Evolutionary conservation across 257 asterid genomes (phyloP).

Genomic region (Solanum arcanum): DNA sequence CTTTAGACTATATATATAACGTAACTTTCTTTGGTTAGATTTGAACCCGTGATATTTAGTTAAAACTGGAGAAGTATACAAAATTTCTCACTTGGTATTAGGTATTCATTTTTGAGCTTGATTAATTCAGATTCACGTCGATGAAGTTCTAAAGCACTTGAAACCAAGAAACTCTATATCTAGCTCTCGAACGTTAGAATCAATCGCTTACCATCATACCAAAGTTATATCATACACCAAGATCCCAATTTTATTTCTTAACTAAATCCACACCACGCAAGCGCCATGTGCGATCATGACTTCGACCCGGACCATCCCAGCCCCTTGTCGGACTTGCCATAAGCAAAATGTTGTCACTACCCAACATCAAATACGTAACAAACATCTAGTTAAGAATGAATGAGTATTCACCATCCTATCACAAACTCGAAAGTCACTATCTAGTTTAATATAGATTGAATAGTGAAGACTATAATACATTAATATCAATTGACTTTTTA

Average conservation of each 20-base stretch:
- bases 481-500: not conserved
- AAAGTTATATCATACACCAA: not conserved
- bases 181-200: not conserved
- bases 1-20: not conserved
- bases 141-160: not conserved
- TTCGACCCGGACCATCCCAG: too few species aligned
- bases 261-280: not conserved
- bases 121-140: not conserved
- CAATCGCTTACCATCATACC: not conserved
- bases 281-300: not conserved
- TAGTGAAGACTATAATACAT: not conserved
- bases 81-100: not conserved
- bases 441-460: not conserved
- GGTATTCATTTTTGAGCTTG: not conserved
- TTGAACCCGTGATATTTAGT: not conserved
- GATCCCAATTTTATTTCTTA: too few species aligned
- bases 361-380: not conserved
- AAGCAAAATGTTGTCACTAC: rapidly evolving
- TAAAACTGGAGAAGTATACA: not conserved
- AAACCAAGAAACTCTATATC: not conserved
- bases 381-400: not conserved
- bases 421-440: not conserved
- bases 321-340: too few species aligned
- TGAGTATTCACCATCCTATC: not conserved
- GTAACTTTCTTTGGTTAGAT: not conserved